phyloP scores from a whole-genome alignment of 129 eudicot species.

The Scalesia atractyloides region DNA sequence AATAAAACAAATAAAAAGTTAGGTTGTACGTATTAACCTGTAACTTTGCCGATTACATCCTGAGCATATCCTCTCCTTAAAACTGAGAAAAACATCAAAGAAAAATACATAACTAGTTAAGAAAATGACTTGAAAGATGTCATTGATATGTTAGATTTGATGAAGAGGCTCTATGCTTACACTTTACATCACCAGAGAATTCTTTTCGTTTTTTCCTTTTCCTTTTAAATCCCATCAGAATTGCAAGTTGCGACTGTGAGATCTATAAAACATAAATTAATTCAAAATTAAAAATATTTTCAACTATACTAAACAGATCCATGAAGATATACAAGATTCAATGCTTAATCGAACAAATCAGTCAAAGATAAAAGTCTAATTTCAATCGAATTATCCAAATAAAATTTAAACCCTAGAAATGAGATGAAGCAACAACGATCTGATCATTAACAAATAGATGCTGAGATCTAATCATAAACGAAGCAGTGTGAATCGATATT shows the following conservation, averaged over 20 bases:
- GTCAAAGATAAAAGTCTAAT: background rate
- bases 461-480: background rate
- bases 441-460: background rate
- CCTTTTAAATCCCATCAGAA: background rate
- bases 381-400: background rate
- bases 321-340: background rate
- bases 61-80: background rate
- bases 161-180: background rate
- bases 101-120: background rate
- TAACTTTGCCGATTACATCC: too few species aligned
- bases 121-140: background rate
- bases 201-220: background rate
- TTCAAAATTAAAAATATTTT: background rate
- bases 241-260: background rate
- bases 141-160: background rate
- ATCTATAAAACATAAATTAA: background rate
- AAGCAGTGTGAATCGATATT: too few species aligned
- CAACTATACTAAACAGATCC: background rate
- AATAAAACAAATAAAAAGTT: too few species aligned
- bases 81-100: constrained; percentile 14
- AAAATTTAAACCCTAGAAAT: background rate
- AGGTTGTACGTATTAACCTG: too few species aligned
- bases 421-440: background rate
- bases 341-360: background rate
- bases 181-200: background rate